Evolutionary conservation across 768 basidiomycete species (phyloP).

Genomic region (Mycena haematopus): DNA sequence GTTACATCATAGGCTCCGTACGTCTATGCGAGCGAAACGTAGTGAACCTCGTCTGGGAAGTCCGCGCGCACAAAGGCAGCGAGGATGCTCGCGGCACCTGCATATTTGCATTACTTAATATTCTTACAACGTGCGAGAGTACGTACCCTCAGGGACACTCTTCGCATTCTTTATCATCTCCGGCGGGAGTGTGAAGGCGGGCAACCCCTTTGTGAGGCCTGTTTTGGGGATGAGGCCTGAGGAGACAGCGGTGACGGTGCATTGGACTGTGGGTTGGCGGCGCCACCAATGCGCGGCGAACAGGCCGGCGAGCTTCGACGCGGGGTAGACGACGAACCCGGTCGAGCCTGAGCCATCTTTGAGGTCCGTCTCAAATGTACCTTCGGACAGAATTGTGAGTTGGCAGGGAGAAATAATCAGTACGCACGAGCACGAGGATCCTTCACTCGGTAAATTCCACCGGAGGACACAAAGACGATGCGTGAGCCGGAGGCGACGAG

Average conservation of each 20-base stretch:
- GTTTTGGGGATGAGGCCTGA: conserved; percentile 24
- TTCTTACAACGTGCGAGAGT: too few species aligned
- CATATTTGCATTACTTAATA: too few species aligned
- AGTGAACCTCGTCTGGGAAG: too few species aligned
- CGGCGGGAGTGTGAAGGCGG: neutral
- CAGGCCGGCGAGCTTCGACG: conserved; percentile 17
- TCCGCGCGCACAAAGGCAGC: too few species aligned
- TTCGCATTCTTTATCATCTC: conserved; percentile 13
- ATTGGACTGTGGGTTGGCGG: conserved; percentile 5
- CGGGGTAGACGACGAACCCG: neutral
- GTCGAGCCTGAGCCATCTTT: conserved; percentile 1
- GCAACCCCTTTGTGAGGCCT: neutral
- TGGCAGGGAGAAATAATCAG: neutral
- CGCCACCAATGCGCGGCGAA: conserved; percentile 27
- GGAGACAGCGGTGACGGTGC: conserved; percentile 25
- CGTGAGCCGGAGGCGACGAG: conserved; percentile 18
- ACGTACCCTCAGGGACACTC: conserved; percentile 5
- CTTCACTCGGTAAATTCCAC: conserved; percentile 16
- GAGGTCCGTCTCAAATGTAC: conserved; percentile 3
- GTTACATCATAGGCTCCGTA: too few species aligned
- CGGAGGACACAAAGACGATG: conserved; percentile 26
- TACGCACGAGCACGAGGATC: conserved; percentile 13
- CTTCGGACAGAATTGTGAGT: neutral
- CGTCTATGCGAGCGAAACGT: too few species aligned
- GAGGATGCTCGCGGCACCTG: too few species aligned